Conservation (phyloP, 2,329 filamentous ascomycete genomes). For the Ceratocystis variospora region DNA sequence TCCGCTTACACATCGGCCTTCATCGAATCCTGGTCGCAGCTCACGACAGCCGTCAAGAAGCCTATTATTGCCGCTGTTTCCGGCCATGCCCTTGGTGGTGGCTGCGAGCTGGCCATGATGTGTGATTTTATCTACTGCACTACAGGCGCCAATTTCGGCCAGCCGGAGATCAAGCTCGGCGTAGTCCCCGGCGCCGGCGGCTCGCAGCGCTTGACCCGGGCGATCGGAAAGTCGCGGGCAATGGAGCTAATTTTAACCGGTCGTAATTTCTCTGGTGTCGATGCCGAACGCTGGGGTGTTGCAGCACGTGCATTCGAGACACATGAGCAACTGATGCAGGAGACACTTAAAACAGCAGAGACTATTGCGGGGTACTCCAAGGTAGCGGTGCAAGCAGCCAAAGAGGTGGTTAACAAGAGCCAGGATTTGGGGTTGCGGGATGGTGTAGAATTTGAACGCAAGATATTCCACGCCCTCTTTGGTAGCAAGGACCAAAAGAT, state of each 20-base stretch:
- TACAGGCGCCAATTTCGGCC: constrained; percentile 74
- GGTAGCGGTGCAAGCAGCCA: constrained; percentile 77
- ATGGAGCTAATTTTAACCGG: constrained; percentile 90
- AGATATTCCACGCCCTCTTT: constrained; percentile 86
- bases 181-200: constrained; percentile 86
- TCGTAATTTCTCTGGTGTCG: constrained; percentile 64
- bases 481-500: constrained; percentile 95
- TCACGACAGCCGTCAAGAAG: constrained; percentile 76
- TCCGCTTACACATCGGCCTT: constrained; percentile 80
- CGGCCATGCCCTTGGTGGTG: constrained; percentile 85
- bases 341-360: constrained; percentile 68
- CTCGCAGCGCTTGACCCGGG: constrained; percentile 72
- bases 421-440: constrained; percentile 79
- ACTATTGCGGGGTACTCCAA: constrained; percentile 76
- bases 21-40: constrained; percentile 85
- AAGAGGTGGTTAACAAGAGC: constrained; percentile 99
- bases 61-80: constrained; percentile 90
- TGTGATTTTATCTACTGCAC: constrained; percentile 90
- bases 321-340: constrained; percentile 70
- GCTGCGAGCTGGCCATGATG: constrained; percentile 96
- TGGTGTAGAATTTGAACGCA: constrained; percentile 86
- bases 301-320: constrained; percentile 69
- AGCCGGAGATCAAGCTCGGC: constrained; percentile 93
- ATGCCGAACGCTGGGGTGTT: constrained; percentile 83
- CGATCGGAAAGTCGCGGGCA: constrained; percentile 68